A percentile compares a stretch with the other conserved stretches of the same genome.
Conservation (phyloP, 1,139 yeast species). For the Pichia inconspicua region DNA sequence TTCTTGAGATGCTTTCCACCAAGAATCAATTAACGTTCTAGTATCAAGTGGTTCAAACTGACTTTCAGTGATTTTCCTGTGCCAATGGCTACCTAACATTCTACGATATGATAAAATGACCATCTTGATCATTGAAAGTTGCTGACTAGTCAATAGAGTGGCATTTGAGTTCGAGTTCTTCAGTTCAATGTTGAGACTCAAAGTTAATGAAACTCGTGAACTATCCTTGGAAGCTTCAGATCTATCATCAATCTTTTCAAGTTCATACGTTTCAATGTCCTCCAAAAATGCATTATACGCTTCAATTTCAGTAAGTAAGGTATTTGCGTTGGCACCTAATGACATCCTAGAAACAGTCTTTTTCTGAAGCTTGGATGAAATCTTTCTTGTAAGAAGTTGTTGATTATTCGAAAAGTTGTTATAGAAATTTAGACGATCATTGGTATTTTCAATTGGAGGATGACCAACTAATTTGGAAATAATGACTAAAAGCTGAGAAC, state of each 20-base stretch:
- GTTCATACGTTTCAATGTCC: slow-evolving; percentile 41
- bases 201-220: slow-evolving; percentile 20
- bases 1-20: slow-evolving; percentile 33
- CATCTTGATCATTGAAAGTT: slow-evolving; percentile 37
- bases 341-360: slow-evolving; percentile 26
- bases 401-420: slow-evolving; percentile 26
- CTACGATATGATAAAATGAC: slow-evolving; percentile 42
- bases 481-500: slow-evolving; percentile 51
- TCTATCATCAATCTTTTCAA: slow-evolving; percentile 39
- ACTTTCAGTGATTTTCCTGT: slow-evolving; percentile 8
- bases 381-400: slow-evolving; percentile 41
- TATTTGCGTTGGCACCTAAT: slow-evolving; percentile 13
- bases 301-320: slow-evolving; percentile 22
- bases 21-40: slow-evolving; percentile 27
- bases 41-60: slow-evolving; percentile 25
- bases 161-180: slow-evolving; percentile 19
- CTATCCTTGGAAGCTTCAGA: slow-evolving; percentile 5
- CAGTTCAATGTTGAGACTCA: slow-evolving; percentile 23
- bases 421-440: slow-evolving; percentile 24
- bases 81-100: slow-evolving; percentile 45
- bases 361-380: slow-evolving; percentile 26
- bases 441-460: slow-evolving; percentile 27
- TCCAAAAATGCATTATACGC: slow-evolving; percentile 26
- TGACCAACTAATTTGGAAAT: slow-evolving; percentile 45
- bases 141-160: slow-evolving; percentile 30